Conservation (phyloP, 2,329 filamentous ascomycete species). For the Cladosporium sp. region DNA sequence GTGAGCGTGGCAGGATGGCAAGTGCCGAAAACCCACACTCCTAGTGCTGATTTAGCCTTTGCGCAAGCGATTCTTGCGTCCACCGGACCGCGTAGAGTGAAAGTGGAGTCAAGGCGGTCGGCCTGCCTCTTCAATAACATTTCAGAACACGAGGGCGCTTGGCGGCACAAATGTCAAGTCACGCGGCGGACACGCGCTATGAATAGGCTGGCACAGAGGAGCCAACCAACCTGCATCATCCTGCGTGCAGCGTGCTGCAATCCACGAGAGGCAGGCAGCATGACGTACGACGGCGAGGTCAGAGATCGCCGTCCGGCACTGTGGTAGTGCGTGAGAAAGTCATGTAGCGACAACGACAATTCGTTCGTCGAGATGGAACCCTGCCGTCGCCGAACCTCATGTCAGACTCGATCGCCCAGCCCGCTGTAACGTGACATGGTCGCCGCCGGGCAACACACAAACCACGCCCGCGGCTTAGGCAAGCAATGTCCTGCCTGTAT, state of each 20-base stretch:
- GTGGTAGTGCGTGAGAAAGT: background rate
- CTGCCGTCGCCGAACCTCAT: slow-evolving; percentile 2
- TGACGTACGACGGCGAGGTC: no score
- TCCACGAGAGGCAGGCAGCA: no score
- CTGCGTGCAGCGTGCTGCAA: no score
- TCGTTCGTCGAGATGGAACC: background rate
- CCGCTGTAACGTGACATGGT: slow-evolving; percentile 11
- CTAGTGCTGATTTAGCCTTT: slow-evolving; percentile 13
- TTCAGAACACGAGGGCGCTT: slow-evolving; percentile 6
- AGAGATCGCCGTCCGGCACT: no score
- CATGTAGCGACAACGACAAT: background rate
- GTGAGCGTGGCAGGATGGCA: background rate
- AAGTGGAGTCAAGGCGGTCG: slow-evolving; percentile 4
- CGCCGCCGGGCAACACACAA: background rate
- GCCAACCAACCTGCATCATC: no score
- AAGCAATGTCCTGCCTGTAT: background rate
- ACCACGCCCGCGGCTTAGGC: slow-evolving; percentile 7
- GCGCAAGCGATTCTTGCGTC: slow-evolving; percentile 4
- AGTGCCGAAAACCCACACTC: background rate
- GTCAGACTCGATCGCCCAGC: slow-evolving; percentile 9
- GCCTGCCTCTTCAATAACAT: slow-evolving; percentile 10
- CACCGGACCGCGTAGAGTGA: slow-evolving; percentile 5
- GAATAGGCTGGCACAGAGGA: slow-evolving; percentile 1
- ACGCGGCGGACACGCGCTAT: slow-evolving; percentile 7
- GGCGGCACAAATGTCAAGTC: background rate